These are phyloP conservation scores for Microdochium trichocladiopsis DNA, from an alignment of 2,329 filamentous ascomycete species.

Conservation along the genomic window DNA sequence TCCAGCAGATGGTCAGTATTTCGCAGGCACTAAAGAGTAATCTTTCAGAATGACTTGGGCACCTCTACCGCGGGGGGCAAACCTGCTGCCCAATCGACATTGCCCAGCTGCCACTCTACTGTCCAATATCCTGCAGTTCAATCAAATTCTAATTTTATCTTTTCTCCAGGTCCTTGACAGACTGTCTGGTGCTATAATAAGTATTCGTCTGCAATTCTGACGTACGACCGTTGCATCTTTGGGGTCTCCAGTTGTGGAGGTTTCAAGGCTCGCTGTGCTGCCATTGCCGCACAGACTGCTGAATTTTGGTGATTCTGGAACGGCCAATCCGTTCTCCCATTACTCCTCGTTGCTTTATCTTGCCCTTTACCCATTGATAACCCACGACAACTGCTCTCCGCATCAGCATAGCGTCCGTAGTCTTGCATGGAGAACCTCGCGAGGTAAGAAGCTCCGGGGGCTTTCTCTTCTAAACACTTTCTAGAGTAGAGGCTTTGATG, in stretches of 20 bases:
- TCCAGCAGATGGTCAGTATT: constrained; percentile 59
- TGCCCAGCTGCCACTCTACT: too few species aligned
- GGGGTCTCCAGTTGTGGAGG: too few species aligned
- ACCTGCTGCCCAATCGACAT: too few species aligned
- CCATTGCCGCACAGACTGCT: too few species aligned
- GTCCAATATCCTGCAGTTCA: too few species aligned
- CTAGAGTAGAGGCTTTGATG: not conserved
- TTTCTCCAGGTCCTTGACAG: constrained; percentile 13
- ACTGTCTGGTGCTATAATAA: constrained; percentile 16
- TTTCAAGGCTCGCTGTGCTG: too few species aligned
- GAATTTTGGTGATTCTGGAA: too few species aligned
- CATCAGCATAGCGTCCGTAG: not conserved
- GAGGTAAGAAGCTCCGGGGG: not conserved
- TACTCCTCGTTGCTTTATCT: too few species aligned
- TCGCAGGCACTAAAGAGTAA: not conserved
- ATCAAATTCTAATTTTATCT: constrained; percentile 4
- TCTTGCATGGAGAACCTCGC: not conserved
- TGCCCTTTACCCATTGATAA: too few species aligned
- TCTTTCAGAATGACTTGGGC: constrained; percentile 2
- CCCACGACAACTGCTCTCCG: not conserved
- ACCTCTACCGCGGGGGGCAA: constrained; percentile 5
- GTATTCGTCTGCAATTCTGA: too few species aligned
- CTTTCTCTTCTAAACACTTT: not conserved
- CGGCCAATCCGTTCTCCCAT: too few species aligned
- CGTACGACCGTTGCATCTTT: too few species aligned